These are phyloP conservation scores for Metschnikowia drakensbergensis DNA, from an alignment of 805 yeast genomes.

Conservation along the genomic window DNA sequence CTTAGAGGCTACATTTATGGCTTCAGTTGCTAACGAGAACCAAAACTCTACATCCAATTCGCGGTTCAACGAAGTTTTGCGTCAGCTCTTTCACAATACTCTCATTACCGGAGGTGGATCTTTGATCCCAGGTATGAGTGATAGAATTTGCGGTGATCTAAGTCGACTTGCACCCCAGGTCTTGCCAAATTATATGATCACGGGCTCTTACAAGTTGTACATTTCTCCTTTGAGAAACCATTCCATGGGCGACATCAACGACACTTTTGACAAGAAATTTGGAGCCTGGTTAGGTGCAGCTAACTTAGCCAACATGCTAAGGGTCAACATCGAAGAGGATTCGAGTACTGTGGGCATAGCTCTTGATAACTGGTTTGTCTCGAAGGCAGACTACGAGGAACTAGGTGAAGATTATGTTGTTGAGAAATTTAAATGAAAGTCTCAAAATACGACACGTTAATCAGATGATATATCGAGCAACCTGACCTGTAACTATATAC, in stretches of 20 bases:
- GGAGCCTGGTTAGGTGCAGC: slow-evolving; percentile 75
- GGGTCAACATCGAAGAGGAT: slow-evolving; percentile 31
- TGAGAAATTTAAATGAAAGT: slow-evolving; percentile 40
- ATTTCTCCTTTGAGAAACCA: slow-evolving; percentile 24
- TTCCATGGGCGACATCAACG: slow-evolving; percentile 28
- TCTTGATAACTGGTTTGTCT: slow-evolving; percentile 50
- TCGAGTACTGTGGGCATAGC: slow-evolving; percentile 33
- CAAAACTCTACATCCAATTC: slow-evolving; percentile 25
- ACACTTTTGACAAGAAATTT: slow-evolving; percentile 50
- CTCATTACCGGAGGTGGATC: slow-evolving; percentile 62
- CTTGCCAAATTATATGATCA: slow-evolving; percentile 43
- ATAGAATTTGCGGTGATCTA: slow-evolving; percentile 53
- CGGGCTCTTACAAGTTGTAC: slow-evolving; percentile 26
- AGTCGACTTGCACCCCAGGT: slow-evolving; percentile 38
- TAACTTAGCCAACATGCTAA: slow-evolving; percentile 59
- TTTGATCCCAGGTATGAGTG: slow-evolving; percentile 51
- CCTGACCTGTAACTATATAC: not conserved
- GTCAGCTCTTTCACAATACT: slow-evolving; percentile 37
- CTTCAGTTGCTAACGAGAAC: slow-evolving; percentile 20
- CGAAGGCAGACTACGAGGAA: slow-evolving; percentile 64
- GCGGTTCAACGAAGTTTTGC: slow-evolving; percentile 38
- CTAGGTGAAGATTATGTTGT: slow-evolving; percentile 48
- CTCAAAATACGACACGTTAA: not conserved
- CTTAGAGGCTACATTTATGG: slow-evolving; percentile 32
- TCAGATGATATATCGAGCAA: not conserved